phyloP scores from a whole-genome alignment of 352 stramenopile species.

The Phytophthora multivora region DNA sequence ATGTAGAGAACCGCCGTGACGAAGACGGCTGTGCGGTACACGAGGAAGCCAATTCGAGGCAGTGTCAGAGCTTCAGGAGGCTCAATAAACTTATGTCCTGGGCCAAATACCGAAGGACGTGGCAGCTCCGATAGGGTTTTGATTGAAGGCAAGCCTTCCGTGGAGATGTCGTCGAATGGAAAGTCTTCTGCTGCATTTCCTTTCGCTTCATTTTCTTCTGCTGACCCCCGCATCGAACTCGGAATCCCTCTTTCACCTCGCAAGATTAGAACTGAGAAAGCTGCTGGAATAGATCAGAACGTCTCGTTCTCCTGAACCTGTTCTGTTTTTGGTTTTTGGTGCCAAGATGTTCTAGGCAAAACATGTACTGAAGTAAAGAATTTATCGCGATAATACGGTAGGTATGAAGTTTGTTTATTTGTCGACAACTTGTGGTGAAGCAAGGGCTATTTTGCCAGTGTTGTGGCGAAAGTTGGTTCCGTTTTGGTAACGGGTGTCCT shows the following conservation, averaged over 20 bases:
- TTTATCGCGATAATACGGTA: not conserved
- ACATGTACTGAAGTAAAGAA: not conserved
- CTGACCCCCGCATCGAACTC: conserved; percentile 1
- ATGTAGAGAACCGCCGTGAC: conserved; percentile 24
- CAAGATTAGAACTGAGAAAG: conserved; percentile 8
- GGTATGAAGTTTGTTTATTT: too few species aligned
- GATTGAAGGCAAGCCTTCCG: not conserved
- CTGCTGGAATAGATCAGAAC: not conserved
- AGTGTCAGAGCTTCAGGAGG: conserved; percentile 11
- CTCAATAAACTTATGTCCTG: conserved; percentile 1
- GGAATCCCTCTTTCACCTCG: not conserved
- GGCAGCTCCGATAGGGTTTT: not conserved
- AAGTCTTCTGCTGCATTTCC: not conserved
- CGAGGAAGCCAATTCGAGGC: conserved; percentile 14
- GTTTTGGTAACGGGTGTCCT: too few species aligned
- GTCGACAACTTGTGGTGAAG: too few species aligned
- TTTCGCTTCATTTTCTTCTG: not conserved
- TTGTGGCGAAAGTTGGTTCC: too few species aligned
- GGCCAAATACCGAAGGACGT: not conserved
- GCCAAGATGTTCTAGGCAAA: not conserved
- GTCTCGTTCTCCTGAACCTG: conserved; percentile 2
- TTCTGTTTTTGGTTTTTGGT: not conserved
- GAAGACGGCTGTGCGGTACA: conserved; percentile 27
- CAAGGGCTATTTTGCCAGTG: too few species aligned
- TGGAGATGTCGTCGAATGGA: conserved; percentile 1